These are phyloP conservation scores for Austroboletus festivus DNA, from an alignment of 768 basidiomycete genomes.

Conservation along the genomic window DNA sequence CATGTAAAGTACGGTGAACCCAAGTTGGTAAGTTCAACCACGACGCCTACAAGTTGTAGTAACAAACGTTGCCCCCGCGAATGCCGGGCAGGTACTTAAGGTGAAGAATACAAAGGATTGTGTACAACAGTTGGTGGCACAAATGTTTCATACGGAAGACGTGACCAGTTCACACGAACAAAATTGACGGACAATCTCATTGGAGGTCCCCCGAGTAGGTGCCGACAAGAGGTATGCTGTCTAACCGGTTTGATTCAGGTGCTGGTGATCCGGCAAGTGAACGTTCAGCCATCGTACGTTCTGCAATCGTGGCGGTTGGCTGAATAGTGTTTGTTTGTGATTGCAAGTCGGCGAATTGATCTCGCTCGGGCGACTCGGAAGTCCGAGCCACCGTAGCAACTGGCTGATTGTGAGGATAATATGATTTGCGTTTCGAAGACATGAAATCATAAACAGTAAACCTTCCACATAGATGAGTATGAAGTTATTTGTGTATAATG, in stretches of 20 bases:
- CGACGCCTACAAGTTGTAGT: background rate
- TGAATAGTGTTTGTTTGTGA: constrained; percentile 40
- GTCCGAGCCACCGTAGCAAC: constrained; percentile 33
- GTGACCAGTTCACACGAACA: background rate
- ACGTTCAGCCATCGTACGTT: constrained; percentile 39
- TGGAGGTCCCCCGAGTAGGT: constrained; percentile 16
- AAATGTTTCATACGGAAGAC: constrained; percentile 1
- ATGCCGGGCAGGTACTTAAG: background rate
- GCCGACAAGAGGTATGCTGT: constrained; percentile 41
- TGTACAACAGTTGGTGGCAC: constrained; percentile 2
- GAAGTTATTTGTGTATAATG: background rate
- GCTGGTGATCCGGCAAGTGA: constrained; percentile 41
- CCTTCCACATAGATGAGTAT: constrained; percentile 39
- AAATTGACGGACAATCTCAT: background rate
- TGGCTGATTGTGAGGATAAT: constrained; percentile 84
- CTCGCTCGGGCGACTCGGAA: constrained; percentile 28
- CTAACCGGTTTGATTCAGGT: constrained; percentile 32
- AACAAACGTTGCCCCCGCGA: constrained; percentile 1
- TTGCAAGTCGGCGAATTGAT: constrained; percentile 28
- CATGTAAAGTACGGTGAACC: constrained; percentile 12
- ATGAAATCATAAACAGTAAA: constrained; percentile 89
- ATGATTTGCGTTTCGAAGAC: constrained; percentile 68
- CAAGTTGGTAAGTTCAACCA: constrained; percentile 1
- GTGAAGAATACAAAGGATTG: constrained; percentile 13
- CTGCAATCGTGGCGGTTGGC: constrained; percentile 43